These are phyloP conservation scores for Dictyostelium capitatum DNA, from an alignment of 78 protist genomes.

Conservation along the genomic window DNA sequence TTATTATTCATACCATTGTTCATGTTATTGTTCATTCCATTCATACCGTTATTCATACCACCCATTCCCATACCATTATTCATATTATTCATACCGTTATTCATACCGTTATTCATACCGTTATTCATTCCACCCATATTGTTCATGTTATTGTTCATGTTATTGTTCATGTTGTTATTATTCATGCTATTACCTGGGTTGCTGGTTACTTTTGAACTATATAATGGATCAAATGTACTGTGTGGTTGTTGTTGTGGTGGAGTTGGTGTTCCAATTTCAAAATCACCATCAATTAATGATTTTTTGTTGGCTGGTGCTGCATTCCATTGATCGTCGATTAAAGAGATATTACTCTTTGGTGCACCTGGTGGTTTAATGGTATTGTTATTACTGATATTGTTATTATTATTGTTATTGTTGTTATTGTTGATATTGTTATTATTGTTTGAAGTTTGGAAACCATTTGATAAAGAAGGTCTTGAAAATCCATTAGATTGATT, in stretches of 20 bases:
- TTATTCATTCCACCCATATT: neutral
- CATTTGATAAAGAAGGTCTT: slow-evolving; percentile 21
- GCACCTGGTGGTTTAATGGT: slow-evolving; percentile 24
- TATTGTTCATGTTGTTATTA: slow-evolving; percentile 2
- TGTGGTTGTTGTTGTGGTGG: slow-evolving; percentile 56
- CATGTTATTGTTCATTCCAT: neutral
- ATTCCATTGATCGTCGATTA: slow-evolving; percentile 47
- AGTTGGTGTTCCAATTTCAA: neutral
- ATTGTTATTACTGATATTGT: neutral
- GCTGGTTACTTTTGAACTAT: neutral
- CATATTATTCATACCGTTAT: neutral
- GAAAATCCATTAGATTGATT: neutral
- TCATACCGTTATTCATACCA: neutral
- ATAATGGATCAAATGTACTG: slow-evolving; percentile 52
- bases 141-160: slow-evolving; percentile 1
- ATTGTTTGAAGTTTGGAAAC: neutral
- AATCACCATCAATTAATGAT: slow-evolving; percentile 59
- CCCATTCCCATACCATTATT: slow-evolving; percentile 14
- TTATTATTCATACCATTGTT: slow-evolving; percentile 2
- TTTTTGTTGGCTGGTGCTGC: slow-evolving; percentile 22
- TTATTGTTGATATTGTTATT: neutral
- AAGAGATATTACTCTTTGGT: slow-evolving; percentile 13
- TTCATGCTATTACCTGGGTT: neutral
- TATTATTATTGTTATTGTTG: neutral
- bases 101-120: neutral